These are phyloP conservation scores for Fraxinus cuspidata DNA, from an alignment of 257 asterid genomes.

Conservation along the genomic window DNA sequence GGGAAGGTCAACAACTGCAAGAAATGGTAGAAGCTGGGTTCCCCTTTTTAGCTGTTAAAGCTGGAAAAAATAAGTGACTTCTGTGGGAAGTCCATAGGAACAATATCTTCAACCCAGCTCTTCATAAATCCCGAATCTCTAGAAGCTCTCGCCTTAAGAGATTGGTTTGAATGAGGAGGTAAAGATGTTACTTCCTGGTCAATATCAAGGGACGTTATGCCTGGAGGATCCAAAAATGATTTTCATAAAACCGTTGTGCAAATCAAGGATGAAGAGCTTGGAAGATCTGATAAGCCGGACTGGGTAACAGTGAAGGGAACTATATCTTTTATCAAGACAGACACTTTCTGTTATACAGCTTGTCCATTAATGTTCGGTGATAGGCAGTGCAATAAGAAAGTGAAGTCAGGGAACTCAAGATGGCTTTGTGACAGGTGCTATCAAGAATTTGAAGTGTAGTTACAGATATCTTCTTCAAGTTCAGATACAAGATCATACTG, in stretches of 20 bases:
- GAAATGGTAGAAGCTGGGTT: constrained; percentile 64
- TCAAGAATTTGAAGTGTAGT: constrained; percentile 82
- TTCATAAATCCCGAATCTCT: constrained; percentile 77
- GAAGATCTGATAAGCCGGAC: constrained; percentile 88
- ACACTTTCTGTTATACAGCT: constrained; percentile 83
- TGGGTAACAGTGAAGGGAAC: constrained; percentile 91
- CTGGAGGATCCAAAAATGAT: constrained; percentile 70
- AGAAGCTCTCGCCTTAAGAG: constrained; percentile 59
- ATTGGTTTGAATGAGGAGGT: constrained; percentile 86
- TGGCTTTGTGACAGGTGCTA: constrained; percentile 91
- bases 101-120: constrained; percentile 87
- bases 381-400: constrained; percentile 88
- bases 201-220: constrained; percentile 65
- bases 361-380: constrained; percentile 95
- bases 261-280: constrained; percentile 91
- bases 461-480: constrained; percentile 88
- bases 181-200: constrained; percentile 71
- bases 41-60: constrained; percentile 87
- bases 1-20: constrained; percentile 78
- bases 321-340: constrained; percentile 75
- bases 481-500: constrained; percentile 85
- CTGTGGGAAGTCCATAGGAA: constrained; percentile 80
- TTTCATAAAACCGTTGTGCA: constrained; percentile 66
- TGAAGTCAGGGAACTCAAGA: constrained; percentile 60
- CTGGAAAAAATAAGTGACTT: constrained; percentile 84